Conservation (phyloP, 2,329 filamentous ascomycete genomes). For the Monosporascus sp. region DNA sequence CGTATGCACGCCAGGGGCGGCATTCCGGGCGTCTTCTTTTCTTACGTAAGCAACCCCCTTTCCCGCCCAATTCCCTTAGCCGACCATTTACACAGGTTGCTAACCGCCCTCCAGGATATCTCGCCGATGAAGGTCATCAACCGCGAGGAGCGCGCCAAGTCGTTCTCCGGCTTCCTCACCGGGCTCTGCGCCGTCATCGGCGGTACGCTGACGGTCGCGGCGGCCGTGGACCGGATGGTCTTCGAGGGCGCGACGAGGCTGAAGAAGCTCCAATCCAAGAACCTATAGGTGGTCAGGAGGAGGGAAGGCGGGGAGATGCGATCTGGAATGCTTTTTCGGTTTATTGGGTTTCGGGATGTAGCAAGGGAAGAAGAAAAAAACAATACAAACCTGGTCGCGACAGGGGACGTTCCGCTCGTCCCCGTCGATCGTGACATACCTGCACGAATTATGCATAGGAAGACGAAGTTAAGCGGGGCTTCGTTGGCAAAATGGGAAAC, state of each 20-base stretch:
- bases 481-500: background rate
- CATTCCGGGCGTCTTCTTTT: conserved; percentile 97
- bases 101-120: conserved; percentile 63
- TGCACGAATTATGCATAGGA: background rate
- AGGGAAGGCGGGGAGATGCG: background rate
- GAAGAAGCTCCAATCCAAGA: conserved; percentile 76
- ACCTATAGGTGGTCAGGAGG: conserved; percentile 36
- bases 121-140: conserved; percentile 99
- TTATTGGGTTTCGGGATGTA: background rate
- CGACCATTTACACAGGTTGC: conserved; percentile 4
- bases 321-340: background rate
- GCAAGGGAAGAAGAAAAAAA: background rate
- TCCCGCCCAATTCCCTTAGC: background rate
- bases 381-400: background rate
- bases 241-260: conserved; percentile 83
- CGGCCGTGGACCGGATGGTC: conserved; percentile 82
- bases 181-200: conserved; percentile 93
- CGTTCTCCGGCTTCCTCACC: conserved; percentile 86
- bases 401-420: background rate
- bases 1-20: conserved; percentile 83
- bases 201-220: conserved; percentile 91
- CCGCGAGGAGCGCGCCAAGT: conserved; percentile 83
- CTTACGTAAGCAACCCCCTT: conserved; percentile 59
- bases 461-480: background rate
- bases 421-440: background rate